These are phyloP conservation scores for Penicillium lividum DNA, from an alignment of 495 filamentous ascomycete genomes.

Conservation along the genomic window DNA sequence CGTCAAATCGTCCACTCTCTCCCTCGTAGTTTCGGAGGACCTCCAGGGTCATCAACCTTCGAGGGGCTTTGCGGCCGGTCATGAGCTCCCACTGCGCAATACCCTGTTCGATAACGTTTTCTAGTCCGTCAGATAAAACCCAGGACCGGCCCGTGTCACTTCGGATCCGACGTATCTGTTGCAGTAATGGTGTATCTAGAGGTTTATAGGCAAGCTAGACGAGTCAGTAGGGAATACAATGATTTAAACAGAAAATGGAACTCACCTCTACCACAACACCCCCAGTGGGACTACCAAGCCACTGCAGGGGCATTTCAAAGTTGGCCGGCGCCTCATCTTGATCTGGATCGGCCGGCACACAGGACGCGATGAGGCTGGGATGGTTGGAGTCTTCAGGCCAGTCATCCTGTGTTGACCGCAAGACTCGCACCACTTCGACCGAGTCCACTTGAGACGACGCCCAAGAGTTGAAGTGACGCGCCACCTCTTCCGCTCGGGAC, in stretches of 20 bases:
- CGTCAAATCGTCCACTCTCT: slow-evolving; percentile 44
- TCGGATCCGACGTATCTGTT: slow-evolving; percentile 61
- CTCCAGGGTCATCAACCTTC: slow-evolving; percentile 69
- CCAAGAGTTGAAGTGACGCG: slow-evolving; percentile 69
- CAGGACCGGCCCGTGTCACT: slow-evolving; percentile 64
- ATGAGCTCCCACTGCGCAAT: slow-evolving; percentile 84
- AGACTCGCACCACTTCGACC: slow-evolving; percentile 58
- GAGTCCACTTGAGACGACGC: slow-evolving; percentile 44
- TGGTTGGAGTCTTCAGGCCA: slow-evolving; percentile 66
- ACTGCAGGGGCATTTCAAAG: slow-evolving; percentile 72
- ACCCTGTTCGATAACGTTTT: slow-evolving; percentile 77
- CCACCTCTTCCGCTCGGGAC: slow-evolving; percentile 63
- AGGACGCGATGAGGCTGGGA: slow-evolving; percentile 75
- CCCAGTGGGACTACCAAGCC: slow-evolving; percentile 75
- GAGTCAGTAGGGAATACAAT: slow-evolving; percentile 19
- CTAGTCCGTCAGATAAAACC: slow-evolving; percentile 78
- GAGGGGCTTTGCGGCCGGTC: slow-evolving; percentile 77
- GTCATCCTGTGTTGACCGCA: slow-evolving; percentile 56
- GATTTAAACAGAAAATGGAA: slow-evolving; percentile 4
- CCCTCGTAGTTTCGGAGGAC: slow-evolving; percentile 56
- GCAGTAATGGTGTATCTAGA: slow-evolving; percentile 67
- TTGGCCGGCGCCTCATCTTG: slow-evolving; percentile 65
- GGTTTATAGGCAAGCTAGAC: slow-evolving; percentile 71
- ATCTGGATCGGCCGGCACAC: slow-evolving; percentile 69
- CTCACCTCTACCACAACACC: slow-evolving; percentile 75